Evolutionary conservation across 2,329 filamentous ascomycete species (phyloP), one percentile per base, ranked within the genome.

Genomic region (Graphiopsis chlorocephala): DNA sequence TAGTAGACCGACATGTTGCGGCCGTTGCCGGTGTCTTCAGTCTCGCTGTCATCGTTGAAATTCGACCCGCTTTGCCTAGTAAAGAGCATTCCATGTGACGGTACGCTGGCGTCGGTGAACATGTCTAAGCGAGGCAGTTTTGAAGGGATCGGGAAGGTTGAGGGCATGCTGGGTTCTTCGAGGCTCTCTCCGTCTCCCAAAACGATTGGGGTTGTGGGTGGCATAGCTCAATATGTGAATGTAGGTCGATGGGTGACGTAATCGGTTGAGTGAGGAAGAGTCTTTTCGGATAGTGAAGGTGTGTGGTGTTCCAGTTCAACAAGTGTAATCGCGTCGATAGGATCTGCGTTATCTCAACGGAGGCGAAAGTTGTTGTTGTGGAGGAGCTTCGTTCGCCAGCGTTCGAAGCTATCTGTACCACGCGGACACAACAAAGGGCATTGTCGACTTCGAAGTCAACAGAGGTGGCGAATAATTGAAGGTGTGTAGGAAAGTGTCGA

Each of bases 1-100:
- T 84, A 85, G 69, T 83, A 81, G 66, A 80, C 78, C 61, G 80
- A 77, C 4, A 82, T 72, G 31, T 70, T 42, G 68, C 50, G 72
- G 45, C 17, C 35, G 12, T 23, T 29, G 12, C 31, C 23, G 23
- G 48, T 47, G 17, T 69, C 64, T 17, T 70, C 64, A 28, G 67
- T 64, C 64, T 63, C 66, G 55, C 48, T 28, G 45, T 57, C 35
- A 52, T 61, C 61, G 62, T 64, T 50, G 50, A 17, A 48, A n/a
- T 11, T 28, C 10, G 47, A 26, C 26, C 38, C 17, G 23, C 25
- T 29, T 55, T 62, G 60, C 31, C 60, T 53, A 31, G 60, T 14
- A 50, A 45, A 33, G 20, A 62, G 47, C 10, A 23, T 12, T 14
- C 48, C 60, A 29, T 26, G 33, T 25, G 47, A 14, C 23, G 56